Percentiles rank a stretch among this genome's conserved stretches.
These are phyloP conservation scores for Alnus rubra DNA, from an alignment of 306 rosid genomes.

Conservation along the genomic window DNA sequence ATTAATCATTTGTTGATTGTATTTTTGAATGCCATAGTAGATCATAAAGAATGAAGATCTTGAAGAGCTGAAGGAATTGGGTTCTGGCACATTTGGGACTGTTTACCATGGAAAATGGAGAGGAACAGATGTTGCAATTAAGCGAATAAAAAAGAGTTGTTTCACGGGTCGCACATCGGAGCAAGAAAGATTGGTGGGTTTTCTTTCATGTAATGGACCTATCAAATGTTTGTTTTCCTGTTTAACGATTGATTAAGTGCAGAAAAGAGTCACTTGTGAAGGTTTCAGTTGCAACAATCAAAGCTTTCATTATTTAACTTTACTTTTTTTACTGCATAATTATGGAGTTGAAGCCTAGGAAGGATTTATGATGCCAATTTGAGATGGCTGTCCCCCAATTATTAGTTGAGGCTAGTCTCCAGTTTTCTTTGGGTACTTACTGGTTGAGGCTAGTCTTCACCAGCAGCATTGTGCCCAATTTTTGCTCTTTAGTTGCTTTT, in stretches of 20 bases:
- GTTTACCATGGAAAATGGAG: constrained; percentile 90
- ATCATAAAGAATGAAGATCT: constrained; percentile 79
- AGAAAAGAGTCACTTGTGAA: background rate
- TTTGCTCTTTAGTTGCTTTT: background rate
- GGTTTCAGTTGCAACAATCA: background rate
- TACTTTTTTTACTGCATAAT: background rate
- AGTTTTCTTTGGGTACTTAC: background rate
- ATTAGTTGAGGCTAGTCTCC: background rate
- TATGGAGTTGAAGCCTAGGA: background rate
- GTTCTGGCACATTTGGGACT: constrained; percentile 85
- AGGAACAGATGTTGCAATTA: constrained; percentile 85
- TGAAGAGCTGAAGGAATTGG: constrained; percentile 78
- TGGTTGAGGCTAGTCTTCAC: constrained; percentile 14
- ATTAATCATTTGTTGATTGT: constrained; percentile 7
- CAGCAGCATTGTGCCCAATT: constrained; percentile 6
- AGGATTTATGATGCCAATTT: background rate
- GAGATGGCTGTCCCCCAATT: background rate
- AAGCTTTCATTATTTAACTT: background rate
- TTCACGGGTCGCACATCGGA: constrained; percentile 73
- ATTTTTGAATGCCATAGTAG: constrained; percentile 39
- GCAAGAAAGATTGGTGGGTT: constrained; percentile 70
- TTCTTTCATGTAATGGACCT: constrained; percentile 5
- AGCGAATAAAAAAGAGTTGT: constrained; percentile 76
- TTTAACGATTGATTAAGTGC: background rate
- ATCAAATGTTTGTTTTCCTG: background rate